Percentiles rank a stretch among this genome's conserved stretches.
These are phyloP conservation scores for Bassia scoparia DNA, from an alignment of 148 eudicot species.

Conservation along the genomic window DNA sequence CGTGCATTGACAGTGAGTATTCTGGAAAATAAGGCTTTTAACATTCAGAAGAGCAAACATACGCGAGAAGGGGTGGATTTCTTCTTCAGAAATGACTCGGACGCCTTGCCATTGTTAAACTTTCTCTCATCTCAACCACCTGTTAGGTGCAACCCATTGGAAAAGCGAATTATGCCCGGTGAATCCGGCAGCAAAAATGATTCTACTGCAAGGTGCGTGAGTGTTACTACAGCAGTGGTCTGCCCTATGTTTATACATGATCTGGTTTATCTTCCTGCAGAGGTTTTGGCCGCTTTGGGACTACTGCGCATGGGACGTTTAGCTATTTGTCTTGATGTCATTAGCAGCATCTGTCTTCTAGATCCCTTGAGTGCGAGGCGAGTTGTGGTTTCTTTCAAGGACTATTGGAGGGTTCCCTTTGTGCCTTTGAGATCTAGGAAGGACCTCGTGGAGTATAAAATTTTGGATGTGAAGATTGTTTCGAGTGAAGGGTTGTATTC, in stretches of 20 bases:
- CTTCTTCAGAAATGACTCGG: constrained; percentile 44
- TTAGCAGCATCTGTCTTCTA: constrained; percentile 34
- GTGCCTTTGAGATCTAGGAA: constrained; percentile 30
- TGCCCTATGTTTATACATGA: constrained; percentile 51
- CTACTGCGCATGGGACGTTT: constrained; percentile 35
- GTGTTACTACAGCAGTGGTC: constrained; percentile 49
- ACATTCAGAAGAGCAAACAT: constrained; percentile 30
- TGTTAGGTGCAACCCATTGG: constrained; percentile 24
- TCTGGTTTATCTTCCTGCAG: constrained; percentile 58
- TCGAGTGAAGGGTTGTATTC: constrained; percentile 33
- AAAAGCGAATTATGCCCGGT: constrained; percentile 33
- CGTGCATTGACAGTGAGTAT: constrained; percentile 31
- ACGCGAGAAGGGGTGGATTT: constrained; percentile 49
- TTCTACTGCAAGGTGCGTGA: constrained; percentile 22
- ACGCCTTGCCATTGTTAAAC: constrained; percentile 43
- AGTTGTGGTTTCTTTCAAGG: constrained; percentile 26
- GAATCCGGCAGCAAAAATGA: constrained; percentile 46
- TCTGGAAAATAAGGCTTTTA: constrained; percentile 26
- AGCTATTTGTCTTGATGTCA: constrained; percentile 38
- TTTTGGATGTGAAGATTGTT: constrained; percentile 33
- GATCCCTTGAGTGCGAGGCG: constrained; percentile 41
- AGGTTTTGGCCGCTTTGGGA: constrained; percentile 36
- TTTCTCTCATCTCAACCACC: constrained; percentile 42
- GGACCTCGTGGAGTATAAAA: constrained; percentile 45
- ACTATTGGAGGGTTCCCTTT: constrained; percentile 45